Conservation (phyloP, 768 basidiomycete genomes). For the Phaeolepiota aurea region DNA sequence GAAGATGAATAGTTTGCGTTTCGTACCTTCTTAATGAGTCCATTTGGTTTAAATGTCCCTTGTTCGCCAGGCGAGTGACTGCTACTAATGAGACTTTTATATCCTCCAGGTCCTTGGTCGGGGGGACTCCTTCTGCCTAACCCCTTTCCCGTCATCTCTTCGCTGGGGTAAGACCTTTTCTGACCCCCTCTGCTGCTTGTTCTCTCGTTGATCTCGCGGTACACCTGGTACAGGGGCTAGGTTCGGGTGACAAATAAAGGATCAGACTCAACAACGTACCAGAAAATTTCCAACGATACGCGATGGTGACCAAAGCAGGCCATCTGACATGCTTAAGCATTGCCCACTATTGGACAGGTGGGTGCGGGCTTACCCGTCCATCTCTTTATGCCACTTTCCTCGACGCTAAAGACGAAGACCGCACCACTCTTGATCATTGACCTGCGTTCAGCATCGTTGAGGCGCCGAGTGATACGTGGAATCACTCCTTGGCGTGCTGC, state of each 20-base stretch:
- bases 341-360: slow-evolving; percentile 4
- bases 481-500: slow-evolving; percentile 74
- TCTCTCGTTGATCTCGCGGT: slow-evolving; percentile 72
- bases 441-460: slow-evolving; percentile 73
- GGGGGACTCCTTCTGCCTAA: slow-evolving; percentile 31
- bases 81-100: slow-evolving; percentile 22
- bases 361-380: slow-evolving; percentile 55
- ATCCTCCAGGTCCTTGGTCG: slow-evolving; percentile 24
- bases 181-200: slow-evolving; percentile 45
- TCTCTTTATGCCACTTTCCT: slow-evolving; percentile 81
- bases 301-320: slow-evolving; percentile 75
- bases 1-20: not conserved
- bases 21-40: slow-evolving; percentile 75
- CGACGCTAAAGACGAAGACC: slow-evolving; percentile 83
- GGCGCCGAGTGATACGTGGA: slow-evolving; percentile 73
- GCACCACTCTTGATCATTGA: slow-evolving; percentile 60
- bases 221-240: slow-evolving; percentile 45
- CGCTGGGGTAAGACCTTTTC: slow-evolving; percentile 42
- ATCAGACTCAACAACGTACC: slow-evolving; percentile 28
- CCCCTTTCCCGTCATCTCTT: slow-evolving; percentile 31
- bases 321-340: slow-evolving; percentile 26
- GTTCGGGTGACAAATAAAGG: too few relatives aligned
- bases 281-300: slow-evolving; percentile 82
- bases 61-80: slow-evolving; percentile 31
- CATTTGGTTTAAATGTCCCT: slow-evolving; percentile 59